Evolutionary conservation across 371 early-diverging fungal genomes (phyloP).

Genomic region (Syncephalastrum racemosum): DNA sequence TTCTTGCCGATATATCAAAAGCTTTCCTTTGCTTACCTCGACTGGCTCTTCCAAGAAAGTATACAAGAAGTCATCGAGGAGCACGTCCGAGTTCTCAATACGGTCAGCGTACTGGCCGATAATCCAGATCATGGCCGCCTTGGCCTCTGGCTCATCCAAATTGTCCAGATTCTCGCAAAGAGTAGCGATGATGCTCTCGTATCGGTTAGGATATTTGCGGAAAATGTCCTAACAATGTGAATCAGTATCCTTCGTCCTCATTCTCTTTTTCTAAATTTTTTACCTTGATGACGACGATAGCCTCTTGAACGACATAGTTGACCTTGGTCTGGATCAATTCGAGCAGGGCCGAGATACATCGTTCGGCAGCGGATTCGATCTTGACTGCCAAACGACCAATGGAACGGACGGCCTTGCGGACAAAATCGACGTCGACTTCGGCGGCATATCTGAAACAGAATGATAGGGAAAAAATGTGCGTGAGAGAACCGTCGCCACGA

Average conservation of each 20-base stretch:
- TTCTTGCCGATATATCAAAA: background rate
- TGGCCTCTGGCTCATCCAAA: slow-evolving; percentile 92
- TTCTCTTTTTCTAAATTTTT: background rate
- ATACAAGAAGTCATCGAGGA: slow-evolving; percentile 69
- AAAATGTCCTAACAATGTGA: slow-evolving; percentile 75
- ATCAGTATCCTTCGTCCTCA: background rate
- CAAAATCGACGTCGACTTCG: slow-evolving; percentile 98
- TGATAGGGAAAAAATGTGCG: too few species aligned
- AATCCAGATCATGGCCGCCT: slow-evolving; percentile 93
- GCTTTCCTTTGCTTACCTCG: slow-evolving; percentile 44
- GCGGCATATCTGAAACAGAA: slow-evolving; percentile 72
- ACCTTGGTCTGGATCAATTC: slow-evolving; percentile 91
- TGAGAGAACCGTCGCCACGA: background rate
- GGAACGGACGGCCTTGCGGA: slow-evolving; percentile 85
- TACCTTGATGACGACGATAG: slow-evolving; percentile 89
- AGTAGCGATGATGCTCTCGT: slow-evolving; percentile 83
- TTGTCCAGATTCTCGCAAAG: slow-evolving; percentile 89
- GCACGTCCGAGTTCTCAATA: slow-evolving; percentile 82
- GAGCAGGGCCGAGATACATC: slow-evolving; percentile 83
- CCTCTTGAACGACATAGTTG: slow-evolving; percentile 91
- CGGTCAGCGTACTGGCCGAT: slow-evolving; percentile 95
- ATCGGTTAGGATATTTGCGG: slow-evolving; percentile 89
- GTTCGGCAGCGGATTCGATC: slow-evolving; percentile 84
- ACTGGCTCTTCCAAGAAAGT: slow-evolving; percentile 80
- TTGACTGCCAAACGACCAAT: slow-evolving; percentile 95